A percentile compares a stretch with the other conserved stretches of the same genome.
Conservation (phyloP, 2,329 filamentous ascomycete genomes). For the Sphaerostilbella broomeana region DNA sequence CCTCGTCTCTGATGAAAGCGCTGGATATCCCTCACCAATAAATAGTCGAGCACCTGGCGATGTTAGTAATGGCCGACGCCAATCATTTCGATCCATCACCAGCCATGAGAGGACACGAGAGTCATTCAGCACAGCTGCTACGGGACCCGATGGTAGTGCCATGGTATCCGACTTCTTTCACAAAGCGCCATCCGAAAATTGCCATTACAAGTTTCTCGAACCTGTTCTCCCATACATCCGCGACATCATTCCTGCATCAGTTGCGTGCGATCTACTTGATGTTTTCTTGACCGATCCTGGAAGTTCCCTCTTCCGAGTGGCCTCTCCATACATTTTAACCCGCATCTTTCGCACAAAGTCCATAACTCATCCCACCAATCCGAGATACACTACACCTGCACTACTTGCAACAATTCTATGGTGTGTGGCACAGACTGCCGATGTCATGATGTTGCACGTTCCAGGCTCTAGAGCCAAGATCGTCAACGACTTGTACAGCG, state of each 20-base stretch:
- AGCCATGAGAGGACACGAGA: slow-evolving; percentile 15
- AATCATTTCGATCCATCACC: slow-evolving; percentile 18
- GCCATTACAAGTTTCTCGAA: slow-evolving; percentile 35
- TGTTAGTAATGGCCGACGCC: background rate
- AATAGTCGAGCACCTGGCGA: slow-evolving; percentile 11
- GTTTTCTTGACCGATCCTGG: slow-evolving; percentile 41
- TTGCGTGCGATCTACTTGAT: slow-evolving; percentile 42
- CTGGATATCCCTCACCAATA: slow-evolving; percentile 23
- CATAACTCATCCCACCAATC: slow-evolving; percentile 33
- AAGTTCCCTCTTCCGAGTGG: slow-evolving; percentile 36
- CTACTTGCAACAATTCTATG: slow-evolving; percentile 42
- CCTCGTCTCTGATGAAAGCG: slow-evolving; percentile 23
- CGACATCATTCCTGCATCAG: slow-evolving; percentile 32
- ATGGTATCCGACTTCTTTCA: slow-evolving; percentile 20
- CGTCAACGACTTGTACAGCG: slow-evolving; percentile 31
- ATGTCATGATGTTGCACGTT: slow-evolving; percentile 35
- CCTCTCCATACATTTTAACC: slow-evolving; percentile 42
- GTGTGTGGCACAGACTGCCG: slow-evolving; percentile 41
- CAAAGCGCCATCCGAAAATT: slow-evolving; percentile 24
- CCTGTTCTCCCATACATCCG: slow-evolving; percentile 33
- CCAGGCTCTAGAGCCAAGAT: slow-evolving; percentile 35
- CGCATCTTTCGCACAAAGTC: slow-evolving; percentile 40
- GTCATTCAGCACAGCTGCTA: slow-evolving; percentile 16
- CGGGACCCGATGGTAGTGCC: slow-evolving; percentile 12
- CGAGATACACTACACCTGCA: slow-evolving; percentile 36